Conservation (phyloP, 495 filamentous ascomycete genomes). For the Penicillium cinerascens region DNA sequence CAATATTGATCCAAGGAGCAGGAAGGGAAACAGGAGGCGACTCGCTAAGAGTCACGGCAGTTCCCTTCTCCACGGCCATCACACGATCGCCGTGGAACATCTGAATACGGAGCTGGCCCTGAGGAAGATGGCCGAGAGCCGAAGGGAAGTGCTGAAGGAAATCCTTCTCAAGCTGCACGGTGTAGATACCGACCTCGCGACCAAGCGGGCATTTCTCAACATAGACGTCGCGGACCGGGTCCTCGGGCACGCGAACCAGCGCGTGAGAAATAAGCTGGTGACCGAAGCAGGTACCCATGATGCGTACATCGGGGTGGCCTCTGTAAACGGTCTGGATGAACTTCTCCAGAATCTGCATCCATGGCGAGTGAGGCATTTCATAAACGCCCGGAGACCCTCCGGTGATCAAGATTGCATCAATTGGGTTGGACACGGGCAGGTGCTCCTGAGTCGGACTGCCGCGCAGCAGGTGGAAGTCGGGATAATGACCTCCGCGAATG, state of each 20-base stretch:
- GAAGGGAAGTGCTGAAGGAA: slow-evolving; percentile 24
- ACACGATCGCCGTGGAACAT: slow-evolving; percentile 41
- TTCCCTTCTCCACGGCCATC: slow-evolving; percentile 24
- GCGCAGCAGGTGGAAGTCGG: slow-evolving; percentile 22
- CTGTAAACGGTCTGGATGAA: slow-evolving; percentile 32
- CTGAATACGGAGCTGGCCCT: slow-evolving; percentile 28
- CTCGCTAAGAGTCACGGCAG: slow-evolving; percentile 14
- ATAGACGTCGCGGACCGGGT: slow-evolving; percentile 22
- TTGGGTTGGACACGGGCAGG: slow-evolving; percentile 15
- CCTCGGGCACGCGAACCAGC: slow-evolving; percentile 19
- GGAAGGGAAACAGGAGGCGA: slow-evolving; percentile 24
- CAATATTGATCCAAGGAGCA: slow-evolving; percentile 32
- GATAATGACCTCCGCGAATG: slow-evolving; percentile 30
- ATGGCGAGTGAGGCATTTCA: slow-evolving; percentile 26
- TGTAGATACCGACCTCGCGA: slow-evolving; percentile 32
- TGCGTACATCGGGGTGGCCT: slow-evolving; percentile 33
- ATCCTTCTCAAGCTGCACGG: slow-evolving; percentile 20
- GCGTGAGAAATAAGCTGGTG: slow-evolving; percentile 41
- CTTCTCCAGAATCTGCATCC: slow-evolving; percentile 27
- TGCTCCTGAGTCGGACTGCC: slow-evolving; percentile 8
- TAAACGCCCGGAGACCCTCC: slow-evolving; percentile 31
- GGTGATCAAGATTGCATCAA: slow-evolving; percentile 34
- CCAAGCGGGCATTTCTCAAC: slow-evolving; percentile 31
- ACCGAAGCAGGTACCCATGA: slow-evolving; percentile 41
- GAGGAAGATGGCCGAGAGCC: slow-evolving; percentile 10